Evolutionary conservation across 2,329 filamentous ascomycete species (phyloP).

Genomic region (Calonectria ilicicola): DNA sequence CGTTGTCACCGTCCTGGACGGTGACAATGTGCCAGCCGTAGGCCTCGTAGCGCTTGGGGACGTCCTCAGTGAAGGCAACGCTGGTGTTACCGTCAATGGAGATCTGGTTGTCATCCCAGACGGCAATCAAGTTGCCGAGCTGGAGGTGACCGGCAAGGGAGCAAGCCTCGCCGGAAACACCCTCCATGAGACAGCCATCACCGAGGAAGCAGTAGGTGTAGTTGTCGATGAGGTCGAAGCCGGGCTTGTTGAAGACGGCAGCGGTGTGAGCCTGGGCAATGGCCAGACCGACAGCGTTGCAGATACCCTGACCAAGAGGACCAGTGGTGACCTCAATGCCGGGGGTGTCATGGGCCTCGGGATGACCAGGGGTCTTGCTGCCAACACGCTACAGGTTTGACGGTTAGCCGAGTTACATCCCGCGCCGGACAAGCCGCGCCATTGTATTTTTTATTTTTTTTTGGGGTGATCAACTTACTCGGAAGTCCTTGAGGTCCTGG

Average conservation of each 20-base stretch:
- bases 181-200: conserved; percentile 99
- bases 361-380: conserved; percentile 93
- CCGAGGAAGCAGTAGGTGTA: conserved; percentile 97
- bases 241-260: conserved; percentile 96
- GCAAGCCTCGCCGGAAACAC: conserved; percentile 91
- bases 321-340: conserved; percentile 98
- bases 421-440: not conserved
- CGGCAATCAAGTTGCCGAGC: conserved; percentile 95
- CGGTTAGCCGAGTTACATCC: conserved; percentile 2
- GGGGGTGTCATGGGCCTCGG: conserved; percentile 95
- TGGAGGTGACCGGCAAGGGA: conserved; percentile 96
- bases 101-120: conserved; percentile 99
- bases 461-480: conserved; percentile 72
- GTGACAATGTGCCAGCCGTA: conserved; percentile 95
- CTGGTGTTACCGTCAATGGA: conserved; percentile 95
- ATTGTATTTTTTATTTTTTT: not conserved
- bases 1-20: conserved; percentile 89
- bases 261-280: conserved; percentile 94
- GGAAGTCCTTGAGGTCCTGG: conserved; percentile 96
- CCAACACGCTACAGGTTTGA: conserved; percentile 58
- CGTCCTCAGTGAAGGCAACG: conserved; percentile 96
- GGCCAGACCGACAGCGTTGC: conserved; percentile 97
- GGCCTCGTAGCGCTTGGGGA: conserved; percentile 91
- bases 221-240: conserved; percentile 92
- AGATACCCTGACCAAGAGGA: conserved; percentile 96